These are phyloP conservation scores for Phytophthora ohioensis DNA, from an alignment of 352 stramenopile species.

Conservation along the genomic window DNA sequence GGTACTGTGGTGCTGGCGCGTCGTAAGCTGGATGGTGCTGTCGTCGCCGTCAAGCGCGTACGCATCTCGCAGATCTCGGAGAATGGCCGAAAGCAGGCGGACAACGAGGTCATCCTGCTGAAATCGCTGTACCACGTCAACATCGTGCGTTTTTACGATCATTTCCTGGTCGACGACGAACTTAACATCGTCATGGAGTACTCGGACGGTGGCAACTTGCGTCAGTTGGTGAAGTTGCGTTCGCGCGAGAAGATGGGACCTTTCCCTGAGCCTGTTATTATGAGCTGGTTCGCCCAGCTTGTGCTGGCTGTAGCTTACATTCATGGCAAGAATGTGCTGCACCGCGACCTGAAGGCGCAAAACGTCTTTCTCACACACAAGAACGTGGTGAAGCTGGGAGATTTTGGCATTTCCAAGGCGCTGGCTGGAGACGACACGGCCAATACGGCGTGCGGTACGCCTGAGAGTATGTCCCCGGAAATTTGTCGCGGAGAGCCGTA, in stretches of 20 bases:
- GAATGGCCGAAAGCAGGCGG: constrained; percentile 85
- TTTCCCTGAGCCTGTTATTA: constrained; percentile 86
- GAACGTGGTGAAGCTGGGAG: constrained; percentile 89
- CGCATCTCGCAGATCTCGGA: constrained; percentile 82
- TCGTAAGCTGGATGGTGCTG: constrained; percentile 77
- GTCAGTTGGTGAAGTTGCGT: constrained; percentile 84
- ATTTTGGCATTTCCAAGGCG: constrained; percentile 91
- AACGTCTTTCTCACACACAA: constrained; percentile 91
- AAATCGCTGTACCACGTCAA: constrained; percentile 92
- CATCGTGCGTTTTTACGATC: constrained; percentile 92
- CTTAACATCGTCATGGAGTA: constrained; percentile 93
- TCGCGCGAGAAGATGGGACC: constrained; percentile 81
- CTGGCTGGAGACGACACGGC: constrained; percentile 82
- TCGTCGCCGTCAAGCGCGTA: constrained; percentile 89
- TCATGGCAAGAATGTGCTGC: constrained; percentile 89
- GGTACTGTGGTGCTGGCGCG: constrained; percentile 84
- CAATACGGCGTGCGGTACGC: constrained; percentile 85
- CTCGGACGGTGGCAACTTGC: constrained; percentile 83
- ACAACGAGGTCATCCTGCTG: constrained; percentile 91
- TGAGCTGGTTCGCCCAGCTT: constrained; percentile 90
- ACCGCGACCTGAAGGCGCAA: constrained; percentile 89
- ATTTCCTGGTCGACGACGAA: constrained; percentile 87
- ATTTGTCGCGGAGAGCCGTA: constrained; percentile 90
- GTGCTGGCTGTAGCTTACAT: constrained; percentile 89
- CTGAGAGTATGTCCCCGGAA: constrained; percentile 91